Conservation (phyloP, 108 stramenopile species). For the Epithemia pelagica region DNA sequence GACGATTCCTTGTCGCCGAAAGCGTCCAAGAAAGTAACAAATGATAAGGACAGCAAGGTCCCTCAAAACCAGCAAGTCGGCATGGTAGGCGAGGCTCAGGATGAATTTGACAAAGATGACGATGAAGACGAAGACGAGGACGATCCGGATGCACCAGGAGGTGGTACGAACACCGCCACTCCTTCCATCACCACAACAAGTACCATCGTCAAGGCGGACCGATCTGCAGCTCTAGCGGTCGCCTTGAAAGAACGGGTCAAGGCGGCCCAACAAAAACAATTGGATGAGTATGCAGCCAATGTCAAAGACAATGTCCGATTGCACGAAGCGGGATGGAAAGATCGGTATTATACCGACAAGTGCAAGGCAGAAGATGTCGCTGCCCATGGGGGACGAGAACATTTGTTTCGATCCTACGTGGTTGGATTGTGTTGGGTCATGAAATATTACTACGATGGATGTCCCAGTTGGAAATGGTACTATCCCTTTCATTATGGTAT, state of each 20-base stretch:
- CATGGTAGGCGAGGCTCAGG: slow-evolving; percentile 27
- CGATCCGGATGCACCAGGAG: no score
- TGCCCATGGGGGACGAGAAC: slow-evolving; percentile 81
- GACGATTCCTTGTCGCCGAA: slow-evolving; percentile 63
- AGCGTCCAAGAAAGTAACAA: slow-evolving; percentile 11
- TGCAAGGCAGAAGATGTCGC: slow-evolving; percentile 93
- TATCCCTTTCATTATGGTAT: slow-evolving; percentile 98
- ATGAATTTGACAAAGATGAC: slow-evolving; percentile 40
- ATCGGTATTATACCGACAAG: slow-evolving; percentile 94
- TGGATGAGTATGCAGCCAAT: slow-evolving; percentile 72
- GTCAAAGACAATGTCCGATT: slow-evolving; percentile 88
- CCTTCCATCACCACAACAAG: no score
- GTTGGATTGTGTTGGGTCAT: slow-evolving; percentile 98
- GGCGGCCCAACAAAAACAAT: slow-evolving; percentile 52
- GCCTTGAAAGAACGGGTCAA: slow-evolving; percentile 79
- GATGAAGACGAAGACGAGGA: slow-evolving; percentile 38
- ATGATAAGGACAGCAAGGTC: no score
- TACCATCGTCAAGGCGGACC: no score
- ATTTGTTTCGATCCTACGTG: slow-evolving; percentile 90
- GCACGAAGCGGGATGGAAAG: slow-evolving; percentile 95
- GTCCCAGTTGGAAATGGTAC: slow-evolving; percentile 96
- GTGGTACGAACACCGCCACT: no score
- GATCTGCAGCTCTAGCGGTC: slow-evolving; percentile 16
- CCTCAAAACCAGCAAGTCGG: background rate
- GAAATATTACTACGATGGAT: slow-evolving; percentile 95